Conservation (phyloP, 1,284 basidiomycete species). For the Melampsora americana region DNA sequence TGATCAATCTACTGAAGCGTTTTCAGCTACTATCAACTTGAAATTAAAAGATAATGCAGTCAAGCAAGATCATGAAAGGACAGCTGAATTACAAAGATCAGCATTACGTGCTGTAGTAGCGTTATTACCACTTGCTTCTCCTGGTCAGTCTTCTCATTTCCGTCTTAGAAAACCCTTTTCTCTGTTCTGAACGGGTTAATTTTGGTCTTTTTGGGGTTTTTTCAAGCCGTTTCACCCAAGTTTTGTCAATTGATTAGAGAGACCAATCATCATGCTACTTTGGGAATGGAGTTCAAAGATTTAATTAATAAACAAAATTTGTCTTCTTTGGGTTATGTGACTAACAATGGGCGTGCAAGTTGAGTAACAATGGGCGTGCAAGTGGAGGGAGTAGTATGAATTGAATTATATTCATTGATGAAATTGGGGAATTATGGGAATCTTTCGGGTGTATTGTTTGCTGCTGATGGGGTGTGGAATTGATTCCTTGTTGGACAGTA, state of each 20-base stretch:
- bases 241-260: conserved; percentile 43
- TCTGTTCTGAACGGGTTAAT: not conserved
- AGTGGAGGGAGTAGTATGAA: too few relatives aligned
- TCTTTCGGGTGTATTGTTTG: too few relatives aligned
- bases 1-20: conserved; percentile 75
- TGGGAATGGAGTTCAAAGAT: conserved; percentile 43
- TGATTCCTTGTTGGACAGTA: too few relatives aligned
- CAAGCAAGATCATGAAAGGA: conserved; percentile 93
- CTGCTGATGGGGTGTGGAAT: too few relatives aligned
- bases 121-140: conserved; percentile 58
- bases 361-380: too few relatives aligned
- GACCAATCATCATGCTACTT: conserved; percentile 33
- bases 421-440: too few relatives aligned
- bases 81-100: conserved; percentile 83
- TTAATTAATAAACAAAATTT: conserved; percentile 17
- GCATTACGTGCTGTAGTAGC: conserved; percentile 79
- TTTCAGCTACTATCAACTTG: conserved; percentile 71
- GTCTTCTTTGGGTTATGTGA: conserved; percentile 31
- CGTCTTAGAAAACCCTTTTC: not conserved
- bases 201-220: not conserved
- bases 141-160: conserved; percentile 25
- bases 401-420: too few relatives aligned
- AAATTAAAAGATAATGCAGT: conserved; percentile 77
- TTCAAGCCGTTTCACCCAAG: conserved; percentile 38
- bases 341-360: not conserved